These are phyloP conservation scores for Knoxia roxburghii DNA, from an alignment of 257 asterid genomes.

Conservation along the genomic window DNA sequence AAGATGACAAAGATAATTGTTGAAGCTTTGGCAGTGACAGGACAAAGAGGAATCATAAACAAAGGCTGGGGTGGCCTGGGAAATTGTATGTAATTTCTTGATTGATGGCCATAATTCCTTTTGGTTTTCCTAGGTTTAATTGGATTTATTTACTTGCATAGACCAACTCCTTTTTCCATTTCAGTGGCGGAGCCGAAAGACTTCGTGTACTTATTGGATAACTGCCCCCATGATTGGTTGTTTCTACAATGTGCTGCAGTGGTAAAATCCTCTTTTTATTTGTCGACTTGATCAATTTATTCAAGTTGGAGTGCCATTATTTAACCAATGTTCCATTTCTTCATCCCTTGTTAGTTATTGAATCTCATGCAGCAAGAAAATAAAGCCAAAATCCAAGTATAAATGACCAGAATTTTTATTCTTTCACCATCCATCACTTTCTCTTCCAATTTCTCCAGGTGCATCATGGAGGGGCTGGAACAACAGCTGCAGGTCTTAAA, in stretches of 20 bases:
- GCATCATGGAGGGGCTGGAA: constrained; percentile 98
- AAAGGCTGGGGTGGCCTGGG: constrained; percentile 99
- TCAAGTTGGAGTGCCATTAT: neutral
- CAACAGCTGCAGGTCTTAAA: constrained; percentile 96
- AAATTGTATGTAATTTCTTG: constrained; percentile 38
- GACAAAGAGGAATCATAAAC: constrained; percentile 86
- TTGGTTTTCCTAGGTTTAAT: neutral
- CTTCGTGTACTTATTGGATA: constrained; percentile 61
- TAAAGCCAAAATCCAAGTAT: neutral
- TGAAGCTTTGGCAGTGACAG: constrained; percentile 69
- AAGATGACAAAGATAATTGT: constrained; percentile 78
- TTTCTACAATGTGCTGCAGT: constrained; percentile 79
- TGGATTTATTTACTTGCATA: neutral
- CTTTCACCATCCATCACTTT: neutral
- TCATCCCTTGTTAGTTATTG: neutral
- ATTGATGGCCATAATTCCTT: neutral
- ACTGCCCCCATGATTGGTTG: constrained; percentile 95
- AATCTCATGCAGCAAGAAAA: neutral
- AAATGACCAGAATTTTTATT: neutral
- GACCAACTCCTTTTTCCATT: neutral
- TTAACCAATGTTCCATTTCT: too few species aligned
- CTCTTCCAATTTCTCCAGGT: constrained; percentile 38
- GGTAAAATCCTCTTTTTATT: constrained; percentile 32
- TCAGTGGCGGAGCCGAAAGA: constrained; percentile 75
- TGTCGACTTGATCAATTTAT: neutral